Percentiles rank a stretch among this genome's conserved stretches.
Conservation (phyloP, 306 rosid genomes). For the Acacia crassicarpa region DNA sequence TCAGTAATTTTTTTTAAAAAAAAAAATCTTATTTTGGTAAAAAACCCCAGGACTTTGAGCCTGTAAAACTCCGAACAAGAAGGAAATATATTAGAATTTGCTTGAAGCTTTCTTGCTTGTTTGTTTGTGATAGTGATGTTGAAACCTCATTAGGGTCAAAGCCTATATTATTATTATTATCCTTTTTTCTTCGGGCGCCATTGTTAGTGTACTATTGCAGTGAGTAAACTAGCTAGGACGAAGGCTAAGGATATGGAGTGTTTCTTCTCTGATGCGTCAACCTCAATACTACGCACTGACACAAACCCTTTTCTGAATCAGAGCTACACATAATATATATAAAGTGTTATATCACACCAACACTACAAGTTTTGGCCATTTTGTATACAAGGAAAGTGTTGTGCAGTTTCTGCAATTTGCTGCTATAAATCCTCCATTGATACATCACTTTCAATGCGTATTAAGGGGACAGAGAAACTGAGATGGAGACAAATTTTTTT, state of each 20-base stretch:
- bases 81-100: slow-evolving; percentile 2
- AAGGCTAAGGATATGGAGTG: background rate
- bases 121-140: background rate
- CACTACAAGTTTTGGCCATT: slow-evolving; percentile 23
- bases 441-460: slow-evolving; percentile 37
- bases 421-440: slow-evolving; percentile 15
- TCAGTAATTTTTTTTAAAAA: too few relatives aligned
- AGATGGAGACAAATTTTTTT: slow-evolving; percentile 28
- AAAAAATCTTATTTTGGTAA: too few relatives aligned
- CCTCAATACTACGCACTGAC: slow-evolving; percentile 26
- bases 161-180: background rate
- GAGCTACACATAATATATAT: background rate
- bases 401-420: slow-evolving; percentile 36
- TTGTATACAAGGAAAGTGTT: slow-evolving; percentile 37
- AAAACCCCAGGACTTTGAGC: background rate
- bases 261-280: slow-evolving; percentile 37
- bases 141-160: slow-evolving; percentile 24
- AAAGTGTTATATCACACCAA: background rate
- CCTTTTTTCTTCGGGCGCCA: background rate
- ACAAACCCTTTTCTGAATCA: slow-evolving; percentile 19
- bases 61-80: background rate
- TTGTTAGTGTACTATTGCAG: background rate
- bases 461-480: background rate
- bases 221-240: slow-evolving; percentile 13
- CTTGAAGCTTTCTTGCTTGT: background rate